Evolutionary conservation across 805 yeast genomes (phyloP).

Genomic region (Starmerella geochares): DNA sequence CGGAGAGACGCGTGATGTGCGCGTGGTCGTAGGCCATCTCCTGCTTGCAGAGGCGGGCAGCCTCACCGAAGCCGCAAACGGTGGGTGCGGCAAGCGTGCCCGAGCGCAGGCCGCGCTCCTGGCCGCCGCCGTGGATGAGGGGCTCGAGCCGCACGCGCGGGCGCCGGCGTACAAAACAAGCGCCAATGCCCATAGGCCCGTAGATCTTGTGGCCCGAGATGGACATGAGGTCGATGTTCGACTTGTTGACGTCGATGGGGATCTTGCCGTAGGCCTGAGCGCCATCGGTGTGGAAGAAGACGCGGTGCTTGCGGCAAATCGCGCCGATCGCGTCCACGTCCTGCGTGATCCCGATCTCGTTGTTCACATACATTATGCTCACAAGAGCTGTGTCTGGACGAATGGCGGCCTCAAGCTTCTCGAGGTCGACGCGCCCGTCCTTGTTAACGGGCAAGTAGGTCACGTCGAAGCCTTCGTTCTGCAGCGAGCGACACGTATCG

Average conservation of each 20-base stretch:
- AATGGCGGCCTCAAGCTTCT: slow-evolving; percentile 68
- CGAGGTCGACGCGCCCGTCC: slow-evolving; percentile 71
- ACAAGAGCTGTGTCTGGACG: slow-evolving; percentile 86
- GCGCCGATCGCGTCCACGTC: slow-evolving; percentile 89
- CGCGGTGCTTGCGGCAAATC: slow-evolving; percentile 74
- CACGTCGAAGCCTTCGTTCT: slow-evolving; percentile 93
- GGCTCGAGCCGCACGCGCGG: slow-evolving; percentile 97
- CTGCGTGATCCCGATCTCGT: slow-evolving; percentile 96
- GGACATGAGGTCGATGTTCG: slow-evolving; percentile 86
- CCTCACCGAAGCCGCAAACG: slow-evolving; percentile 94
- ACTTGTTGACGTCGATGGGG: slow-evolving; percentile 81
- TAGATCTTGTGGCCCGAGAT: slow-evolving; percentile 93
- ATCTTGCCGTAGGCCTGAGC: slow-evolving; percentile 97
- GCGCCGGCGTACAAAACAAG: slow-evolving; percentile 88
- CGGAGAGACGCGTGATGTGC: slow-evolving; percentile 62
- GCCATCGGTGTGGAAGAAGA: slow-evolving; percentile 94
- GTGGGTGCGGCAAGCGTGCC: slow-evolving; percentile 97
- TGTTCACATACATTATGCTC: slow-evolving; percentile 93
- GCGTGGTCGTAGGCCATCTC: slow-evolving; percentile 66
- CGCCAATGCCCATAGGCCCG: slow-evolving; percentile 98
- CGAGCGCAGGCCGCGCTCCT: slow-evolving; percentile 93
- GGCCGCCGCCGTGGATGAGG: slow-evolving; percentile 94
- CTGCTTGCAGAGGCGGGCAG: slow-evolving; percentile 67
- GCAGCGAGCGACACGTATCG: slow-evolving; percentile 88
- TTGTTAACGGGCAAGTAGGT: slow-evolving; percentile 77